These are phyloP conservation scores for Alloascoidea hylecoeti DNA, from an alignment of 805 yeast species.

Conservation along the genomic window DNA sequence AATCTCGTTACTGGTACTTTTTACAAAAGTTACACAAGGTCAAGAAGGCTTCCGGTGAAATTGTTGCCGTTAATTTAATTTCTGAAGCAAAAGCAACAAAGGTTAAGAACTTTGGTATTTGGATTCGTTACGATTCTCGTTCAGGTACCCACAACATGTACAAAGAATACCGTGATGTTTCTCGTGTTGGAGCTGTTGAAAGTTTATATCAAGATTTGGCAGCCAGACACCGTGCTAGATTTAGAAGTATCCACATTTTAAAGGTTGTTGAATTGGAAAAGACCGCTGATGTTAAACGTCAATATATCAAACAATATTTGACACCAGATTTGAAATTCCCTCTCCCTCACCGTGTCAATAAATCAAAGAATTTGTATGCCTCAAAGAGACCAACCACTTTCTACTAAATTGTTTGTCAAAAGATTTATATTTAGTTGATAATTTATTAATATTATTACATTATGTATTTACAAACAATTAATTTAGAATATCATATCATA, in stretches of 20 bases:
- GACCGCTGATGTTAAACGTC: constrained; percentile 98
- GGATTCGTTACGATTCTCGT: constrained; percentile 99
- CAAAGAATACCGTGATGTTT: constrained; percentile 99
- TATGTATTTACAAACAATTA: too few species aligned
- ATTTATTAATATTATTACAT: too few species aligned
- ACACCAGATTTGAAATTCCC: constrained; percentile 97
- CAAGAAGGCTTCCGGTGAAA: constrained; percentile 99
- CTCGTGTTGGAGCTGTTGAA: constrained; percentile 98
- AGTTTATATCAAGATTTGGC: constrained; percentile 99
- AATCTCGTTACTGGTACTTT: constrained; percentile 99
- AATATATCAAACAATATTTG: constrained; percentile 95
- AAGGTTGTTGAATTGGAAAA: constrained; percentile 98
- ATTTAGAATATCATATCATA: too few species aligned
- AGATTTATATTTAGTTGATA: too few species aligned
- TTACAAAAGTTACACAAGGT: constrained; percentile 98
- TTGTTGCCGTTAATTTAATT: constrained; percentile 85
- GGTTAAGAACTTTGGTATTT: constrained; percentile 99
- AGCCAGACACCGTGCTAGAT: constrained; percentile 99
- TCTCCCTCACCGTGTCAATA: constrained; percentile 98
- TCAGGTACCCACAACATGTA: constrained; percentile 99
- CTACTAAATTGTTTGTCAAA: constrained; percentile 63
- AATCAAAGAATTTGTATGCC: constrained; percentile 78
- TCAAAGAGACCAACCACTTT: constrained; percentile 93
- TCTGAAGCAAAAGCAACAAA: constrained; percentile 95
- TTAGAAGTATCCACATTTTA: constrained; percentile 97